These are phyloP conservation scores for Naumovozyma baii DNA, from an alignment of 805 yeast species.

Conservation along the genomic window DNA sequence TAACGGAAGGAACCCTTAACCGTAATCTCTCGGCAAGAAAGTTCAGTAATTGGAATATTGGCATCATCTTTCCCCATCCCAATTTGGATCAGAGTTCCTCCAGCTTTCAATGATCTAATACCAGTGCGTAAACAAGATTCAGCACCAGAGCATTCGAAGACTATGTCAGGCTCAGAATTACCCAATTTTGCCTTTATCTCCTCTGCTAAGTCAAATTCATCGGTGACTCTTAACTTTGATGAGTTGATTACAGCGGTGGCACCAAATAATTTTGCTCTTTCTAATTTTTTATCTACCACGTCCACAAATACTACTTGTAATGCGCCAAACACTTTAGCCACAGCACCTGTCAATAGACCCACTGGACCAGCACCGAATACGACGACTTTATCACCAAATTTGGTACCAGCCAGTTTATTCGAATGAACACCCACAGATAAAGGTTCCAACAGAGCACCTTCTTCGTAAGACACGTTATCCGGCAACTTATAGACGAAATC, in stretches of 20 bases:
- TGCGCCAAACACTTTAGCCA: slow-evolving; percentile 70
- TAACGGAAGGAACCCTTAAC: slow-evolving; percentile 76
- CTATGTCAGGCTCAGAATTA: slow-evolving; percentile 40
- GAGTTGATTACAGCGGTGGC: slow-evolving; percentile 54
- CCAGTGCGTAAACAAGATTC: slow-evolving; percentile 66
- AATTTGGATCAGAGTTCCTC: slow-evolving; percentile 73
- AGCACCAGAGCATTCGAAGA: slow-evolving; percentile 84
- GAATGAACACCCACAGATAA: slow-evolving; percentile 82
- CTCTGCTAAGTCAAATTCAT: slow-evolving; percentile 22
- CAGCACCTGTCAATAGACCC: slow-evolving; percentile 65
- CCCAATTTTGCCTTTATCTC: slow-evolving; percentile 26
- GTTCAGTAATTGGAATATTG: slow-evolving; percentile 63
- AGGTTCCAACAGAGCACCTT: slow-evolving; percentile 86
- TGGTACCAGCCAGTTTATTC: slow-evolving; percentile 48
- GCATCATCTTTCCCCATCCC: slow-evolving; percentile 72
- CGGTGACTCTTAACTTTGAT: slow-evolving; percentile 26
- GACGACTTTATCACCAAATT: slow-evolving; percentile 58
- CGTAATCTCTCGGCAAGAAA: slow-evolving; percentile 58
- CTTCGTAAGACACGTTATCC: slow-evolving; percentile 64
- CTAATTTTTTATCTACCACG: slow-evolving; percentile 55
- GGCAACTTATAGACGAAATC: slow-evolving; percentile 78
- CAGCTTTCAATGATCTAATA: slow-evolving; percentile 48
- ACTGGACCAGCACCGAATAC: slow-evolving; percentile 90
- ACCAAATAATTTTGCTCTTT: slow-evolving; percentile 56
- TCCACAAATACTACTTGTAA: slow-evolving; percentile 60